phyloP scores from a whole-genome alignment of 768 basidiomycete species.

The Calocera viscosa region DNA sequence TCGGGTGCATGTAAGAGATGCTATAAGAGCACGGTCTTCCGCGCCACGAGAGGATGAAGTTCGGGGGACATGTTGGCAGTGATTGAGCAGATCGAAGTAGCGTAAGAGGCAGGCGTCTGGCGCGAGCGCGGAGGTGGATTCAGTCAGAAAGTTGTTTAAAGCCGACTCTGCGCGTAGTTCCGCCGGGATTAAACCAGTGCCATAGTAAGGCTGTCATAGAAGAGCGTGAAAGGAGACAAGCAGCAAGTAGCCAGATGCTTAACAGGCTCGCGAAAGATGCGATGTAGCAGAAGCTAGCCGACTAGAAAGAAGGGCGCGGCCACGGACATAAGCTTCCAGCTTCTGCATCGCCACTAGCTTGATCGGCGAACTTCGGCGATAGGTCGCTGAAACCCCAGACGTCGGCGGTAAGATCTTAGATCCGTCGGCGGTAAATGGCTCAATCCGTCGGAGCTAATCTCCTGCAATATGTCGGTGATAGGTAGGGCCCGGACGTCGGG shows the following conservation, averaged over 20 bases:
- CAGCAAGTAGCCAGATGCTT: not conserved
- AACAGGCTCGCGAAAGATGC: not conserved
- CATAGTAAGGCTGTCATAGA: not conserved
- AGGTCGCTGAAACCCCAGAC: no score
- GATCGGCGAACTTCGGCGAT: no score
- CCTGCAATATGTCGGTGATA: no score
- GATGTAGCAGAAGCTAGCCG: not conserved
- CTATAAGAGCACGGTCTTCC: not conserved
- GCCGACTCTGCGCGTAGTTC: no score
- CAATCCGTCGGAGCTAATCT: no score
- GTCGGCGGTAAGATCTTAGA: no score
- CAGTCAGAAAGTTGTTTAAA: no score
- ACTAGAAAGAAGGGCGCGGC: not conserved
- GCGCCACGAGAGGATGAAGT: not conserved
- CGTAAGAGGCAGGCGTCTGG: no score
- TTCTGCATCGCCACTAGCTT: slow-evolving; percentile 8
- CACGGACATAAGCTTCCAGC: not conserved
- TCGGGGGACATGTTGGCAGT: not conserved
- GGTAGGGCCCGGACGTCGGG: no score
- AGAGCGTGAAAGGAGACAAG: not conserved
- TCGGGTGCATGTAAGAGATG: not conserved
- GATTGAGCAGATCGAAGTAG: no score
- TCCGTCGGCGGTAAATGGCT: no score
- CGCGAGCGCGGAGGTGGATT: no score
- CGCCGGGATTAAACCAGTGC: not conserved